Evolutionary conservation across 2,329 filamentous ascomycete species (phyloP), one percentile per base, ranked within the genome.

Genomic region (Myriosclerotinia duriaeana): DNA sequence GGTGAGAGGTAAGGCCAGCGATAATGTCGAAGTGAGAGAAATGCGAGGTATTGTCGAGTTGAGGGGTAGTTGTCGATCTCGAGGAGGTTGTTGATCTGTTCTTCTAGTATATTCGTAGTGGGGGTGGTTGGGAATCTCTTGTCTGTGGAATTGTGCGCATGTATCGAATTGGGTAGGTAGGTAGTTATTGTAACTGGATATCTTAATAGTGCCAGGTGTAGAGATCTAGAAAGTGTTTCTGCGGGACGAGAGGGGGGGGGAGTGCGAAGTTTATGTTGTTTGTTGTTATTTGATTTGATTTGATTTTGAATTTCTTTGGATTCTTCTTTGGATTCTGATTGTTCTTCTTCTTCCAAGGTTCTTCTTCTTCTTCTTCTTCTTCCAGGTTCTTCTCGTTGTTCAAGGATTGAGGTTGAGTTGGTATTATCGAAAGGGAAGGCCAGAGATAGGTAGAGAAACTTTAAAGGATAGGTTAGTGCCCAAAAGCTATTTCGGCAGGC

Each of bases 101-200:
- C 38, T 65, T 66, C 64, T 34, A 52, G 48, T 30, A 62, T 55
- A 38, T 42, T 36, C 36, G 61, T 65, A 58, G 66, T 61, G 58
- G 53, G 20, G 56, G 20, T 42, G 38, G 50, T 48, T 53, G 12
- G 42, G 36, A 60, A 26, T 63, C 42, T 65, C 64, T 54, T 65
- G 42, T 40, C 64, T 65, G 69, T 63, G 65, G 62, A 15, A 20
- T 63, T 67, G 53, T 66, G 66, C 66, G 67, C 66, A 68, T 66
- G 53, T 48, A 65, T 70, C 22, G 66, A 70, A 69, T 71, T 71
- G 69, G 56, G 30, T 34, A 34, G 30, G 30, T 34, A 34, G 30
- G 30, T 48, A 6, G 11, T 60, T 38, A 38, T 69, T 48, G 34
- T 53, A 60, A 36, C 60, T 60, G 48, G 22, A 26, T 54, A 65